Base-by-base conservation (phyloP, 768 basidiomycete genomes). In the Suillus plorans region DNA sequence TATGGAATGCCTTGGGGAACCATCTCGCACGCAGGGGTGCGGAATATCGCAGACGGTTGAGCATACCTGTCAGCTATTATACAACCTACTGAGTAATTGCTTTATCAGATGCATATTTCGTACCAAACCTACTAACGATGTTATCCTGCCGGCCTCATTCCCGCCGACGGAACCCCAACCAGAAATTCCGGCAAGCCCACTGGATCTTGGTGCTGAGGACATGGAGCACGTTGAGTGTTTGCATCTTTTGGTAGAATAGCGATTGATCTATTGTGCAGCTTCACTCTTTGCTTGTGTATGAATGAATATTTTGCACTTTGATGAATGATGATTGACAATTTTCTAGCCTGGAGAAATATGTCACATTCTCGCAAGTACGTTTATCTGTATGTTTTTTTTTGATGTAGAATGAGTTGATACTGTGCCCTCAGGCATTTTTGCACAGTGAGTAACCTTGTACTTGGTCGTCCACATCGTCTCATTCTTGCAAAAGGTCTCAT, bases 221-320 rank as follows among this genome's bases (percentile, higher is more conserved):
- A 75, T 77, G 52, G 80, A 81, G 59, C 80, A 86, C 78, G 85
- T 86, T 59, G 66, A 52, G 25, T 37, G 64, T 41, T 41, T 42
- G 53, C 8, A 22, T 42, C 10, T 20, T 42, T 42, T 3, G 6
- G 18, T 12, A 12, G 5, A 18, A 12, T 28, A 41, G 34, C 16
- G 12, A n/a, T 58, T 53, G 25, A 52, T 69, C 13, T 8, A 14
- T 31, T 34, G 8, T 52, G 37, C 55, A 88, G 86, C 76, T 88
- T 9, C 87, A 89, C 67, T 78, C 82, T 2, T 78, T 88, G 37
- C 79, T 89, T 20, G 80, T 86, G 86, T 89, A 70, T 63, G 85
- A 8, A 31, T 37, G 6, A 36, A 36, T 34, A n/a, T 58, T 28
- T 62, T 18, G 22, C 22, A 22, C 45, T 31, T 10, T 57, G 31